Conservation (phyloP, 2,329 filamentous ascomycete species). For the Dothideomycetes sp. region DNA sequence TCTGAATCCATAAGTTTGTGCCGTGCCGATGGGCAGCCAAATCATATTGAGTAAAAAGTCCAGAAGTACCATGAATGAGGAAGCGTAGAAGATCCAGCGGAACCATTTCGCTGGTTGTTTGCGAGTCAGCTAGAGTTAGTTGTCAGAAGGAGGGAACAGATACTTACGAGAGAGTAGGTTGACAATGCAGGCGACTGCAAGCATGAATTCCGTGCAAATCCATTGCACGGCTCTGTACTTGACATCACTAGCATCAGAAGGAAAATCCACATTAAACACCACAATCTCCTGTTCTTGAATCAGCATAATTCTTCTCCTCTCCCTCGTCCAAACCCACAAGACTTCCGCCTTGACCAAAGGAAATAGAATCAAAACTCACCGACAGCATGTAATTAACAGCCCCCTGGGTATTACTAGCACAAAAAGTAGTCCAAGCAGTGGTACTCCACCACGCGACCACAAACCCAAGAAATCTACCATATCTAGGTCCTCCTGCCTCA, state of each 20-base stretch:
- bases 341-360: too few relatives aligned
- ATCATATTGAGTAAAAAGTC: conserved; percentile 53
- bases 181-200: conserved; percentile 33
- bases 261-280: conserved; percentile 45
- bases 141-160: too few relatives aligned
- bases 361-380: too few relatives aligned
- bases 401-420: conserved; percentile 28
- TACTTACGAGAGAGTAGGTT: conserved; percentile 31
- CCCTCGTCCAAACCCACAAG: too few relatives aligned
- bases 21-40: conserved; percentile 51
- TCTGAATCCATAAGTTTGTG: conserved; percentile 48
- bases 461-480: conserved; percentile 48
- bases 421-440: conserved; percentile 50
- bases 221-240: conserved; percentile 54
- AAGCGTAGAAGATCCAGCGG: conserved; percentile 43
- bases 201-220: conserved; percentile 42
- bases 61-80: conserved; percentile 43
- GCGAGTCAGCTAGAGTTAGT: too few relatives aligned
- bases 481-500: conserved; percentile 47
- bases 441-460: conserved; percentile 58
- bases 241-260: conserved; percentile 42
- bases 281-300: too few relatives aligned
- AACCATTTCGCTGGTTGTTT: too few relatives aligned
- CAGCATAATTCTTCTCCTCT: too few relatives aligned
- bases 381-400: conserved; percentile 32